Evolutionary conservation across 2,329 filamentous ascomycete species (phyloP), one percentile per base, ranked within the genome.

Genomic region (Cyclaneusma minus): DNA sequence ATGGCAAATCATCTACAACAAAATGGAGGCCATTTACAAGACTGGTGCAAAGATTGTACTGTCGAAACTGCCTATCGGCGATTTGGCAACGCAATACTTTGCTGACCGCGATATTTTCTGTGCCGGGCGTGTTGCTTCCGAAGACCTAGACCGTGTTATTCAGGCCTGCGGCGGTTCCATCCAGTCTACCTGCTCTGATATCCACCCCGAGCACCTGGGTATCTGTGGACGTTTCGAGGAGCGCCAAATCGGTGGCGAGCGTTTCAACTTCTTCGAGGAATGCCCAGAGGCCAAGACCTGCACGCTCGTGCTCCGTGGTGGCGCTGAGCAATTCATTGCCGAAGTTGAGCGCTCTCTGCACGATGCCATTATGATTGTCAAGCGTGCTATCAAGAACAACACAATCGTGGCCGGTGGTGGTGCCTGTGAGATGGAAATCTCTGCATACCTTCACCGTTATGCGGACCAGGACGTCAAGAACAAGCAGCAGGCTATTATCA

Each of bases 1-100:
- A 57, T 98, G 89, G 89, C 84, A 94, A 56, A 98, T 98, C 50
- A 98, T 98, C 54, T 95, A 78, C 71, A 87, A 94, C 64, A 98
- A 98, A 67, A 80, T 98, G 51, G 89, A 98, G 60, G 82, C 87
- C 25, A 60, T 93, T 28, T 70, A 87, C 66, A 75, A 87, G 56
- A 94, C 87, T 5, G 89, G 89, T 29, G 89, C 89, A 38, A 93
- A 94, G 68, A 84, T 98, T 27, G 84, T 98, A 21, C 73, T 98
- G 31, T 93, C 83, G 58, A 95, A 94, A 60, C 66, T 95, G 35
- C 89, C 89, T 21, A 95, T 98, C 47, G 89, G 89, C 47, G 89
- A 98, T 61, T 60, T 98, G 48, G 89, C 89, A 33, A 98, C 89
- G 29, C 89, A 98, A 61, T 93, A 76, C 61, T 98, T 98, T 48